Conservation (phyloP, 2,329 filamentous ascomycete genomes). For the Neopestalotiopsis rosae region DNA sequence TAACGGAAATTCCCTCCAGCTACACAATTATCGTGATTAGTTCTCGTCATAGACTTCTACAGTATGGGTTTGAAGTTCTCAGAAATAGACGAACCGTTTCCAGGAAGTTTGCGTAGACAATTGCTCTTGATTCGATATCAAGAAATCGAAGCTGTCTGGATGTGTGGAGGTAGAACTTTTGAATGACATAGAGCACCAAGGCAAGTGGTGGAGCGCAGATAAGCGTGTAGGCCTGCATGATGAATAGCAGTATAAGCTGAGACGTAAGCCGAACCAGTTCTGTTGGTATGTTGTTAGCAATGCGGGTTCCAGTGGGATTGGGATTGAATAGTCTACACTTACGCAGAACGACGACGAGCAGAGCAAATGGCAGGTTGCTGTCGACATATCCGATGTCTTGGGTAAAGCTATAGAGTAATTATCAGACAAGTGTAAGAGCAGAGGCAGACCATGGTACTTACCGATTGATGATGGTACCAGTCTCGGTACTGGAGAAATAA, state of each 20-base stretch:
- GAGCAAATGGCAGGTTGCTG: background rate
- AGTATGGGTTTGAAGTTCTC: background rate
- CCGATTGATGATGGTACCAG: background rate
- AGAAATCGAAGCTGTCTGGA: constrained; percentile 17
- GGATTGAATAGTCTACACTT: background rate
- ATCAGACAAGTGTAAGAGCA: background rate
- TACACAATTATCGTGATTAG: background rate
- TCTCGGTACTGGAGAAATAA: background rate
- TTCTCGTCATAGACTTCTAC: background rate
- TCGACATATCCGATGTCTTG: constrained; percentile 11
- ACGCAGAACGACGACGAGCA: constrained; percentile 3
- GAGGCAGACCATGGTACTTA: background rate
- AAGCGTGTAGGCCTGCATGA: background rate
- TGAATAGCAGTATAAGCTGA: constrained; percentile 8
- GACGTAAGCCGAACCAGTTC: background rate
- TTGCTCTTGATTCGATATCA: constrained; percentile 13
- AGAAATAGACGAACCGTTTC: constrained; percentile 8
- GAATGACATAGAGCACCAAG: constrained; percentile 9
- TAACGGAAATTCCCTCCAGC: constrained; percentile 12
- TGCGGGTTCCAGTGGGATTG: background rate
- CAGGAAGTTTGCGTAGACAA: constrained; percentile 7
- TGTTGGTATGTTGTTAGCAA: background rate
- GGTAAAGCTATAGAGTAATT: background rate
- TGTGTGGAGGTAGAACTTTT: constrained; percentile 16
- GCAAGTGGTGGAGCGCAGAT: background rate